Percentiles rank a stretch among this genome's conserved stretches.
Evolutionary conservation across 2,329 filamentous ascomycete species (phyloP).

Genomic region (Fusarium cyanostomum): DNA sequence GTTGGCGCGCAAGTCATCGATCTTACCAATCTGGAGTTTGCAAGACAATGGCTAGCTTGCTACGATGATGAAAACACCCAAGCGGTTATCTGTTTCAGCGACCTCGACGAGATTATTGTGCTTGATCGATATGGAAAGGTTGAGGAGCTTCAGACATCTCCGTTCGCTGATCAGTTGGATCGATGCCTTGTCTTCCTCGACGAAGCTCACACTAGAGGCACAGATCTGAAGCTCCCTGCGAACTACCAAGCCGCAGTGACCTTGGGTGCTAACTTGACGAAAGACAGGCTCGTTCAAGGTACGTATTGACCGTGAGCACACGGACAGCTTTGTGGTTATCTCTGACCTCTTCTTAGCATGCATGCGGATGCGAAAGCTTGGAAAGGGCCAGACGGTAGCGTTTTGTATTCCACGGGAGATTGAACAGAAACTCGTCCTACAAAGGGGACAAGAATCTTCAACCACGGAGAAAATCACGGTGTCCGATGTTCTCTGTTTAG

Average conservation of each 20-base stretch:
- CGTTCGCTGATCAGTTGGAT: conserved; percentile 65
- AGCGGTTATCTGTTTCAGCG: conserved; percentile 66
- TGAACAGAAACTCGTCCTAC: conserved; percentile 57
- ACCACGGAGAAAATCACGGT: conserved; percentile 51
- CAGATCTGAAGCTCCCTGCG: conserved; percentile 69
- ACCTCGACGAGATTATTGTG: conserved; percentile 63
- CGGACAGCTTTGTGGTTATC: not conserved
- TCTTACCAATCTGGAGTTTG: conserved; percentile 64
- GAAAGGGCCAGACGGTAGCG: conserved; percentile 70
- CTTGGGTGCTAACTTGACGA: conserved; percentile 70
- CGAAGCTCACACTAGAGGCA: conserved; percentile 75
- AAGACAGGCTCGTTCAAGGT: conserved; percentile 76
- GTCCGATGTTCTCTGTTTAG: conserved; percentile 67
- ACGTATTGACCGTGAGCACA: conserved; percentile 28
- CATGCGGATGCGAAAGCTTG: conserved; percentile 77
- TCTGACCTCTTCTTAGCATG: conserved; percentile 58
- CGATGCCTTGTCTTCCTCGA: conserved; percentile 74
- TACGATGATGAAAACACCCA: conserved; percentile 12
- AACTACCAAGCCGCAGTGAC: conserved; percentile 73
- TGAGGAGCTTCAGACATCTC: conserved; percentile 65
- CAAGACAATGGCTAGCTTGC: conserved; percentile 59
- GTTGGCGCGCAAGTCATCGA: conserved; percentile 77
- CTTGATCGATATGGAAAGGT: conserved; percentile 57
- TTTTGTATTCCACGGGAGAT: conserved; percentile 71
- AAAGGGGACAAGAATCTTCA: not conserved